These are phyloP conservation scores for Populus deltoides DNA, from an alignment of 345 rosid species.

Conservation along the genomic window DNA sequence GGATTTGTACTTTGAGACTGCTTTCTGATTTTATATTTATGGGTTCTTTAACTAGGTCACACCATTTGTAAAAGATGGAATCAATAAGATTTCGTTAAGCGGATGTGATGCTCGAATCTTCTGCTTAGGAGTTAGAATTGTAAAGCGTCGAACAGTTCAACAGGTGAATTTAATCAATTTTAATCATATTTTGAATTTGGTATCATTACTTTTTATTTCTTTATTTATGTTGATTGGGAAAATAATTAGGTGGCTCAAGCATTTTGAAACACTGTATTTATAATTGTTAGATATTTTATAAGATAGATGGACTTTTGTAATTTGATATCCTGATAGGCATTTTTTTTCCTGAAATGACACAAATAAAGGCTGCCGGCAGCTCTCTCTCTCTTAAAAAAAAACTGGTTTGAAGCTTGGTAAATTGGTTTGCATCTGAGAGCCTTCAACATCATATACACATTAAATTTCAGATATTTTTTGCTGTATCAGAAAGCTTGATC, in stretches of 20 bases:
- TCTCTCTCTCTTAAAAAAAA: background rate
- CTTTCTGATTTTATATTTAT: background rate
- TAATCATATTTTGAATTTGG: background rate
- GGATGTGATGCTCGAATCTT: constrained; percentile 86
- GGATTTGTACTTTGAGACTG: background rate
- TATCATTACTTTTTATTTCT: background rate
- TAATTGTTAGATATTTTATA: background rate
- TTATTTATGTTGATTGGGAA: background rate
- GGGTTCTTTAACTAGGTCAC: constrained; percentile 54
- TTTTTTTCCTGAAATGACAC: background rate
- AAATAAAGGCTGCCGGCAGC: background rate
- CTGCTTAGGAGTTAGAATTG: constrained; percentile 87
- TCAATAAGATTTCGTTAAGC: constrained; percentile 69
- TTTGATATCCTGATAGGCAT: background rate
- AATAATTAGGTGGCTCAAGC: background rate
- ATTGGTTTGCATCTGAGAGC: background rate
- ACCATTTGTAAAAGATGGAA: constrained; percentile 64
- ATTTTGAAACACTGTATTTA: background rate
- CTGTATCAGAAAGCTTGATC: background rate
- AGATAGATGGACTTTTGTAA: background rate
- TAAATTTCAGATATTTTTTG: background rate
- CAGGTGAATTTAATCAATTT: constrained; percentile 50
- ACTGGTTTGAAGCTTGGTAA: background rate
- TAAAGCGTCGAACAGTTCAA: constrained; percentile 66
- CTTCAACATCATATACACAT: background rate